A percentile compares a stretch with the other conserved stretches of the same genome.
These are phyloP conservation scores for Rosellinia necatrix DNA, from an alignment of 2,329 filamentous ascomycete species.

Conservation along the genomic window DNA sequence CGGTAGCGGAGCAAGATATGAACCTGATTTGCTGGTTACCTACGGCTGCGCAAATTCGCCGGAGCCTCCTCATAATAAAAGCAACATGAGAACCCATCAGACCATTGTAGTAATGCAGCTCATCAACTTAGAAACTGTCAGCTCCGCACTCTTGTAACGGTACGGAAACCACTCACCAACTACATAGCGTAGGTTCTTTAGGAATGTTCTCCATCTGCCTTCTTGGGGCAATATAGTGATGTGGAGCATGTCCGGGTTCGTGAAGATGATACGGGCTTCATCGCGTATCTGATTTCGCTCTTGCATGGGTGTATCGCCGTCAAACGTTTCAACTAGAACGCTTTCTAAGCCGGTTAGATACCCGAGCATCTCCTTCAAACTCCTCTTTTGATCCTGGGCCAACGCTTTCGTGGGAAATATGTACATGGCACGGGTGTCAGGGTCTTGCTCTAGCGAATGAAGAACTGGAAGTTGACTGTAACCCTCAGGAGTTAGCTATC, in stretches of 20 bases:
- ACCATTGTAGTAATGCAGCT: constrained; percentile 95
- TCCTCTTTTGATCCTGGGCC: constrained; percentile 90
- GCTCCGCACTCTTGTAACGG: constrained; percentile 25
- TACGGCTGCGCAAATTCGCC: constrained; percentile 85
- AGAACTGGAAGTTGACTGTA: constrained; percentile 90
- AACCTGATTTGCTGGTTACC: constrained; percentile 87
- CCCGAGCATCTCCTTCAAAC: constrained; percentile 79
- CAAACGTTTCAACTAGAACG: constrained; percentile 86
- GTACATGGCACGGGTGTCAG: constrained; percentile 84
- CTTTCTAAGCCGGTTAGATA: constrained; percentile 80
- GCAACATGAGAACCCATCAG: constrained; percentile 93
- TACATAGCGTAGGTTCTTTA: constrained; percentile 89
- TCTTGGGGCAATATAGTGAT: constrained; percentile 93
- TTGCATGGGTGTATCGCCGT: constrained; percentile 87
- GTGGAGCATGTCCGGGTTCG: constrained; percentile 97
- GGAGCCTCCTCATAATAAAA: constrained; percentile 87
- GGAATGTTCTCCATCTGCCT: constrained; percentile 81
- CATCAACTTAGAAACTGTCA: constrained; percentile 61
- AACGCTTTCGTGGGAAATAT: constrained; percentile 98
- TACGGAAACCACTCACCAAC: constrained; percentile 57
- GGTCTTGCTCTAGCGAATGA: constrained; percentile 80
- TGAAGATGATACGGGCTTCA: constrained; percentile 90
- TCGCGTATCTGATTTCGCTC: constrained; percentile 82
- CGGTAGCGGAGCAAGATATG: constrained; percentile 94
- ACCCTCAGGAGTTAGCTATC: no score